phyloP scores from a whole-genome alignment of 2,329 filamentous ascomycete genomes.

The Ophiostoma novo-ulmi region DNA sequence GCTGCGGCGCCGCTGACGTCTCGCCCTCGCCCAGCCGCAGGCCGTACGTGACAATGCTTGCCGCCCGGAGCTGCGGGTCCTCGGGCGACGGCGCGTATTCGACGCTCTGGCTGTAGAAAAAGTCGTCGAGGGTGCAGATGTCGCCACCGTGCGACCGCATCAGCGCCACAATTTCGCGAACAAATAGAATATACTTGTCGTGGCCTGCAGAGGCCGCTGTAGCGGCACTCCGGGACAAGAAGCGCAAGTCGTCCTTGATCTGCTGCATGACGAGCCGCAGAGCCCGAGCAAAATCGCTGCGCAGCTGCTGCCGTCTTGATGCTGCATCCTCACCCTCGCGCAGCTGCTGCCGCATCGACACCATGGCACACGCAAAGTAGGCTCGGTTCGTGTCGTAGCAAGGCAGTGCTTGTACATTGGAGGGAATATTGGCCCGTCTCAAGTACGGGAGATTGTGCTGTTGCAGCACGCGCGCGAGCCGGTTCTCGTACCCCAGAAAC shows the following conservation, averaged over 20 bases:
- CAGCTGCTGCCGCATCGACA: conserved; percentile 47
- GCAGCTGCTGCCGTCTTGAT: conserved; percentile 36
- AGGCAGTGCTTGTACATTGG: conserved; percentile 33
- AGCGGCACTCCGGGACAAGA: conserved; percentile 28
- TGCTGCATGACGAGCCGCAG: conserved; percentile 49
- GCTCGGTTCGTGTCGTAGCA: conserved; percentile 46
- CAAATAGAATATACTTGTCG: conserved; percentile 45
- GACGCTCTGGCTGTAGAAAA: conserved; percentile 52
- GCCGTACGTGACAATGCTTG: conserved; percentile 52
- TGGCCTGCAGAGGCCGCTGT: conserved; percentile 38
- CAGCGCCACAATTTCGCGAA: conserved; percentile 48
- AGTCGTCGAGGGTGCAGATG: conserved; percentile 50
- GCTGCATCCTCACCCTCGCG: conserved; percentile 34
- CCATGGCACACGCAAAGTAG: conserved; percentile 47
- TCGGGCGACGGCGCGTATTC: conserved; percentile 53
- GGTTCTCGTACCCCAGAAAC: conserved; percentile 46
- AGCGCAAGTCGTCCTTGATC: conserved; percentile 47
- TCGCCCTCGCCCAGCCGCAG: conserved; percentile 51
- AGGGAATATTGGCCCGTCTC: conserved; percentile 37
- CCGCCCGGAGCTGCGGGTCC: conserved; percentile 53
- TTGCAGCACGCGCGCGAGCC: conserved; percentile 45
- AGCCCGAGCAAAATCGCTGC: conserved; percentile 40
- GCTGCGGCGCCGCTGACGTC: conserved; percentile 41
- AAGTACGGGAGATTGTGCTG: conserved; percentile 42
- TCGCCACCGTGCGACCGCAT: conserved; percentile 52